These are phyloP conservation scores for Vishniacozyma victoriae DNA, from an alignment of 768 basidiomycete genomes.

Conservation along the genomic window DNA sequence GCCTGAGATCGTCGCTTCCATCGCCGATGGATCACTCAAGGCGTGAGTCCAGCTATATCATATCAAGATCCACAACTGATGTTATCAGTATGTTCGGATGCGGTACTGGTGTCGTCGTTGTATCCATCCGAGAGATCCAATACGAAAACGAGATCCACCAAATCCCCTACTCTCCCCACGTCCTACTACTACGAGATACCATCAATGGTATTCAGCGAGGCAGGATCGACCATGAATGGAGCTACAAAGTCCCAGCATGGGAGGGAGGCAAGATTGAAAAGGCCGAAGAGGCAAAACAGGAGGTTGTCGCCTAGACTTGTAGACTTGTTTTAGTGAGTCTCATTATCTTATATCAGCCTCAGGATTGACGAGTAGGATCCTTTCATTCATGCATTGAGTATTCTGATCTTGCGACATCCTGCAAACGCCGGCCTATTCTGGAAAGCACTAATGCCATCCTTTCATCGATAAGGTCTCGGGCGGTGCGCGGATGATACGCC, in stretches of 20 bases:
- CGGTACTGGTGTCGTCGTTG: constrained; percentile 40
- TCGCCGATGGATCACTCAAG: constrained; percentile 30
- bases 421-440: too few relatives aligned
- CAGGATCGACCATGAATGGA: constrained; percentile 31
- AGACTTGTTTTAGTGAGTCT: not conserved
- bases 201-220: constrained; percentile 38
- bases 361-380: too few relatives aligned
- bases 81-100: constrained; percentile 37
- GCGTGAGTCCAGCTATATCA: constrained; percentile 15
- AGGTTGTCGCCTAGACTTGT: not conserved
- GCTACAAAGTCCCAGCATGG: constrained; percentile 34
- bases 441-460: too few relatives aligned
- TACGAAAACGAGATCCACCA: constrained; percentile 21
- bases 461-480: too few relatives aligned
- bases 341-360: too few relatives aligned
- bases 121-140: constrained; percentile 29
- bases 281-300: constrained; percentile 8
- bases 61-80: not conserved
- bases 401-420: too few relatives aligned
- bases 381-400: too few relatives aligned
- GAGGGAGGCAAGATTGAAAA: constrained; percentile 20
- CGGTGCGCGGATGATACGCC: too few relatives aligned
- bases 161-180: constrained; percentile 32
- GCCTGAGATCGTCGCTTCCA: constrained; percentile 28
- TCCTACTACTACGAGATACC: constrained; percentile 30